These are phyloP conservation scores for Diphasiastrum complanatum DNA, from an alignment of 83 land plant genomes.

Conservation along the genomic window DNA sequence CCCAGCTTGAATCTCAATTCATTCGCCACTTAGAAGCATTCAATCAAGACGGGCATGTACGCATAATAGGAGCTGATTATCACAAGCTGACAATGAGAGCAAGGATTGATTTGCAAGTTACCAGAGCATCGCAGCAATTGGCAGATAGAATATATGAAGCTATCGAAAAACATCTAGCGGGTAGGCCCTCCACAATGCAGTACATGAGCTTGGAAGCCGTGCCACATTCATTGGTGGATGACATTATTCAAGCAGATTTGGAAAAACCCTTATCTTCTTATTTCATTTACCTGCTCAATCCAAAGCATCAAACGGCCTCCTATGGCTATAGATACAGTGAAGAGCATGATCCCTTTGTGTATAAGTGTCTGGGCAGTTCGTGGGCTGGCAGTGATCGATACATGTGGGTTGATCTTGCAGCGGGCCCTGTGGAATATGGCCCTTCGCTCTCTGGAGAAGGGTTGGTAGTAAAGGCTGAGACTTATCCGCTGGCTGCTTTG, in stretches of 20 bases:
- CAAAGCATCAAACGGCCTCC: constrained; percentile 30
- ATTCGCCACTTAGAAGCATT: constrained; percentile 26
- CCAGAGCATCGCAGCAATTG: background rate
- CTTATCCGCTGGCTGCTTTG: constrained; percentile 68
- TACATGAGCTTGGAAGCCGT: constrained; percentile 16
- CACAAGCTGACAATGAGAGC: constrained; percentile 26
- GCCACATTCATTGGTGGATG: constrained; percentile 45
- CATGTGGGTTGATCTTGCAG: constrained; percentile 84
- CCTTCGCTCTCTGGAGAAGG: constrained; percentile 95
- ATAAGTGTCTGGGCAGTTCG: constrained; percentile 67
- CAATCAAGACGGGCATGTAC: constrained; percentile 21
- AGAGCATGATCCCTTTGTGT: constrained; percentile 33
- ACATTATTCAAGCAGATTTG: constrained; percentile 39
- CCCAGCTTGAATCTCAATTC: constrained; percentile 29
- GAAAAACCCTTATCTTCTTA: constrained; percentile 28
- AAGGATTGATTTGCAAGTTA: constrained; percentile 22
- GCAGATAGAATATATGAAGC: constrained; percentile 24
- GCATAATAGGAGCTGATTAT: constrained; percentile 24
- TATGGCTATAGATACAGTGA: constrained; percentile 39
- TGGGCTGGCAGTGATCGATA: constrained; percentile 79
- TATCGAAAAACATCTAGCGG: constrained; percentile 18
- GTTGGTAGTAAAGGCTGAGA: constrained; percentile 63
- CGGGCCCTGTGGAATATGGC: constrained; percentile 98
- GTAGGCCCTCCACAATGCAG: background rate
- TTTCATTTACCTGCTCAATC: constrained; percentile 54